Percentiles rank a stretch among this genome's conserved stretches.
Evolutionary conservation across 176 grass and related monocot species (phyloP).

Genomic region (Lolium multiflorum): DNA sequence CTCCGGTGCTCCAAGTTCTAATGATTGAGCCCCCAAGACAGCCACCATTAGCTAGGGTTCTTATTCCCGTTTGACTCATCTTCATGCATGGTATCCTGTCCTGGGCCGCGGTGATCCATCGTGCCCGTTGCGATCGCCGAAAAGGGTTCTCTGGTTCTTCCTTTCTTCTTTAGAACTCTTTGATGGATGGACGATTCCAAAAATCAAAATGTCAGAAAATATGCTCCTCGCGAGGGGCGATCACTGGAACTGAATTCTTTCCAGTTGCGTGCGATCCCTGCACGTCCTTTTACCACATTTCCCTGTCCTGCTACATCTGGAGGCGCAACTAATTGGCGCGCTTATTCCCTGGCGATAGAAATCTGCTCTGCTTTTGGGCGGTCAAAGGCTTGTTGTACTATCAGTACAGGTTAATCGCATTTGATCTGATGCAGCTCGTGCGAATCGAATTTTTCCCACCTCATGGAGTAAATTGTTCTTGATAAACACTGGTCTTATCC

Average conservation of each 20-base stretch:
- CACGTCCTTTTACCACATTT: slow-evolving; percentile 43
- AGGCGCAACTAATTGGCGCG: slow-evolving; percentile 35
- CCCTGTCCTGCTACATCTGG: slow-evolving; percentile 48
- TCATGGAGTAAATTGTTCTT: neutral
- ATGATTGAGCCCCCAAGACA: slow-evolving; percentile 51
- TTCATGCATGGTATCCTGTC: slow-evolving; percentile 43
- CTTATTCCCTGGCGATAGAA: slow-evolving; percentile 44
- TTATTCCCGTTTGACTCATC: slow-evolving; percentile 71
- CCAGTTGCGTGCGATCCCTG: slow-evolving; percentile 27
- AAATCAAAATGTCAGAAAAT: slow-evolving; percentile 38
- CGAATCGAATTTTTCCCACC: slow-evolving; percentile 38
- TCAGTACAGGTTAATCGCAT: slow-evolving; percentile 37
- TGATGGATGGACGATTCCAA: slow-evolving; percentile 43
- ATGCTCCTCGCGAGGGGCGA: slow-evolving; percentile 37
- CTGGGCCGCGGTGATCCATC: slow-evolving; percentile 28
- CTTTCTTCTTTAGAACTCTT: slow-evolving; percentile 11
- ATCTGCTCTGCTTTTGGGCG: slow-evolving; percentile 21
- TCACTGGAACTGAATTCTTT: slow-evolving; percentile 62
- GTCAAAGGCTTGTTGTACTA: slow-evolving; percentile 43
- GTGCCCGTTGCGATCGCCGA: slow-evolving; percentile 47
- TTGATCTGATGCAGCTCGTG: neutral
- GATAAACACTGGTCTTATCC: slow-evolving; percentile 35
- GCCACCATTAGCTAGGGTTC: slow-evolving; percentile 43
- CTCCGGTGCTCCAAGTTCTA: slow-evolving; percentile 46
- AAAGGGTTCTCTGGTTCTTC: slow-evolving; percentile 27